Evolutionary conservation across 768 basidiomycete genomes (phyloP), one percentile per base, ranked within the genome.

Genomic region (Suillus sp.): DNA sequence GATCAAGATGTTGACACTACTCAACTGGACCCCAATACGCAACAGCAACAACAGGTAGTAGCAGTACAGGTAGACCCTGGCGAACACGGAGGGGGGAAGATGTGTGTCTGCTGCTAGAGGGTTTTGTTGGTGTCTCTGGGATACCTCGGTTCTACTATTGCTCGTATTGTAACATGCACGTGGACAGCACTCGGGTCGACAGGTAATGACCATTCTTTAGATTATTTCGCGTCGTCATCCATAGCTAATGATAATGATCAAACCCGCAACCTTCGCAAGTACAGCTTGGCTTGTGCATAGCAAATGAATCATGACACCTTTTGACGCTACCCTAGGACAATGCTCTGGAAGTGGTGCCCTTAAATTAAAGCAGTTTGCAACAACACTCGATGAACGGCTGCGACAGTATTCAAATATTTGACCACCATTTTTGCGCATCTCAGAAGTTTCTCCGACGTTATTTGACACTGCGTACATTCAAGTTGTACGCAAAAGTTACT

Each of bases 391-490:
- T 32, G n/a, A 50, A 10, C 13, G 18, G 1, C 22, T 27, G 30
- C 20, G 9, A 40, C 18, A 42, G 48, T n/a, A 48, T 48, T 27
- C 14, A 27, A 25, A 27, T 27, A 18, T 27, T 27, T 27, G 25
- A 27, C 25, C 14, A 16, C 1, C 42, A 64, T 63, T 34, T 61
- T 66, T 56, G 64, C 32, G 30, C 68, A 69, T 18, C 56, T 69
- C 53, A 59, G 42, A 38, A 61, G 32, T 22, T 65, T 68, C 16
- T 37, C 62, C 9, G 43, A 59, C 4, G 27, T n/a, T 13, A 50
- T 64, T 16, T 4, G 62, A 55, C 68, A 69, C 5, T 66, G 62
- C 13, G 65, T 66, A 27, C 67, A 69, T 34, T 34, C 32, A 4
- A 34, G 32, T 30, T 62, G 51, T 8, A 42, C 11, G 8, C 6